Base-by-base conservation (phyloP, 2,329 filamentous ascomycete genomes). In the Teratosphaeria zuluensis region DNA sequence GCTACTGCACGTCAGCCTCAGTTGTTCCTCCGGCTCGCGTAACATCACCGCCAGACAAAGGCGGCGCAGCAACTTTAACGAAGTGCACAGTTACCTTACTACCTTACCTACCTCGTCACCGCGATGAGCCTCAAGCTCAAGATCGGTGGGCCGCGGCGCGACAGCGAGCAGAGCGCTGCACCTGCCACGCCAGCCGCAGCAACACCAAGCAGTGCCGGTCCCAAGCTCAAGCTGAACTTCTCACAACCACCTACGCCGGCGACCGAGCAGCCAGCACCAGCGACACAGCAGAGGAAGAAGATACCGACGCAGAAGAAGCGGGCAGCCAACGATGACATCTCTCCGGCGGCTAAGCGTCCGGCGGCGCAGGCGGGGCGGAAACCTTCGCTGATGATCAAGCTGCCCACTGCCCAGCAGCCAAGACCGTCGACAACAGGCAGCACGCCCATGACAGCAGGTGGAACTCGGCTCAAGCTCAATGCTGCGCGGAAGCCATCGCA, bases 261-360 rank as follows among this genome's bases (percentile, higher is more conserved):
- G 9, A 60, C 66, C 7, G 64, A 70, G 16, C 61, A 66, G n/a
- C 53, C 59, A 51, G 60, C 67, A 60, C 64, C 63, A 63, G 68
- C 72, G 11, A 21, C 32, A 8, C 42, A 48, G 19, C 63, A 65
- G 59, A 64, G 69, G 4, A 59, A 58, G 31, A 60, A 60, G 54
- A 56, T 48, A 38, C 53, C 58, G 48, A 12, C 56, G 52, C 30
- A 56, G 24, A 71, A 71, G 65, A 71, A 73, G 61, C 70, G 61
- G 68, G 70, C 61, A 4, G 69, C 69, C 21, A 64, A 70, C 51
- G 68, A 70, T 21, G 70, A 72, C 48, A 63, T 69, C 51, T 65
- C 65, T 0, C 71, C 71, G 2, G 67, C 66, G 12, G 59, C 70
- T 6, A 73, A 73, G 57, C 68, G 70, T 7, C 54, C 63, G 19